These are phyloP conservation scores for Solanum piurae DNA, from an alignment of 257 asterid species.

Conservation along the genomic window DNA sequence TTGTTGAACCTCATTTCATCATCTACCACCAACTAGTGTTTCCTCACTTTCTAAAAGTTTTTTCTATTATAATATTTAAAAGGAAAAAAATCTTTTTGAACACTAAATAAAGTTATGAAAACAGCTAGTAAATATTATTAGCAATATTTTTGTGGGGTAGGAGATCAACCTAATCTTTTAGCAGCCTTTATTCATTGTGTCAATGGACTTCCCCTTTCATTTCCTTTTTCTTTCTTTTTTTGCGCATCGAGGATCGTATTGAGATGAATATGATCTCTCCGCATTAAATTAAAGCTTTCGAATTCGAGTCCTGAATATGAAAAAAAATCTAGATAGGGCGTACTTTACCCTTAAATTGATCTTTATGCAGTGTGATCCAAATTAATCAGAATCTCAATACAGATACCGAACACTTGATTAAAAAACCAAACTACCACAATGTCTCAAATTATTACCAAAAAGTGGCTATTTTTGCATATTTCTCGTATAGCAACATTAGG, in stretches of 20 bases:
- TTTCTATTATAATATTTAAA: not conserved
- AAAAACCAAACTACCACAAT: too few species aligned
- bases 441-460: not conserved
- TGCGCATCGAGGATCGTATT: not conserved
- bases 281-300: too few species aligned
- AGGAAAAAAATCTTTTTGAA: not conserved
- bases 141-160: not conserved
- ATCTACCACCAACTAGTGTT: not conserved
- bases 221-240: not conserved
- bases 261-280: rapidly evolving
- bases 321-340: rapidly evolving
- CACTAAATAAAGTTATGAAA: not conserved
- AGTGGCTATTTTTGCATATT: not conserved
- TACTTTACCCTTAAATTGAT: too few species aligned
- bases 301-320: too few species aligned
- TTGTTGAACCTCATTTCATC: not conserved
- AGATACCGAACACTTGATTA: too few species aligned
- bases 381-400: too few species aligned
- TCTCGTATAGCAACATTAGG: not conserved
- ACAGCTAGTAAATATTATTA: not conserved
- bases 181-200: not conserved
- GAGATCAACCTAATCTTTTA: not conserved
- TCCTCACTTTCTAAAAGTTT: not conserved
- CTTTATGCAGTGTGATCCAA: too few species aligned
- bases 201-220: not conserved